Evolutionary conservation across 164 flowering plant genomes (phyloP), one percentile per base, ranked within the genome.

Genomic region (Cinnamomum micranthum): DNA sequence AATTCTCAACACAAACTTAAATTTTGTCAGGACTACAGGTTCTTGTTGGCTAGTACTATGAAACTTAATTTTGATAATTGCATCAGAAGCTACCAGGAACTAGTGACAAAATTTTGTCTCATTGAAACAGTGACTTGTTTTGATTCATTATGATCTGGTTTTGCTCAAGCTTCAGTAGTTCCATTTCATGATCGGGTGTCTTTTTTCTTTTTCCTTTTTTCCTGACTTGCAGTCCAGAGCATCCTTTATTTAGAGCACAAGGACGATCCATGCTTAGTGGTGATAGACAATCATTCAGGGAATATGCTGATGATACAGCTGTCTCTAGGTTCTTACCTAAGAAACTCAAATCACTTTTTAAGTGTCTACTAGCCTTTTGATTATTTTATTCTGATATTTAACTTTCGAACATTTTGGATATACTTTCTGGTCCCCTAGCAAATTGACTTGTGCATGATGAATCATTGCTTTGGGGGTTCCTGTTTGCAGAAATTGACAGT

Each of bases 261-360:
- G 91, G 90, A 27, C 82, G 97, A 69, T 94, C 98, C 69, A 85
- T 96, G 90, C 95, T 96, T 77, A 84, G 98, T 74, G 97, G 97
- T 74, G 93, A 90, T 80, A 85, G 88, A 78, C 90, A 88, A 74
- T 81, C 92, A 68, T 84, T 87, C 74, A 80, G 90, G 81, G 97
- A 90, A 81, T 90, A 65, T 80, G 69, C 81, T 19, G 90, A 92
- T 80, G 91, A 88, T 24, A 74, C 80, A 50, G 80, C 86, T 77
- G 73, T 91, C 71, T 88, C 98, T 78, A 95, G 99, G 99, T 95
- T 72, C 19, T 71, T 72, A 66, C 71, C 11, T 65, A 13, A 25
- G 66, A 64, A n/a, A n/a, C 12, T 22, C 31, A 64, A n/a, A 6
- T 64, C 19, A n/a, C 66, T 64, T 64, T 64, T 64, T 64, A 64